Evolutionary conservation across 2,329 filamentous ascomycete genomes (phyloP).

Genomic region (Ophioceras dolichostomum): DNA sequence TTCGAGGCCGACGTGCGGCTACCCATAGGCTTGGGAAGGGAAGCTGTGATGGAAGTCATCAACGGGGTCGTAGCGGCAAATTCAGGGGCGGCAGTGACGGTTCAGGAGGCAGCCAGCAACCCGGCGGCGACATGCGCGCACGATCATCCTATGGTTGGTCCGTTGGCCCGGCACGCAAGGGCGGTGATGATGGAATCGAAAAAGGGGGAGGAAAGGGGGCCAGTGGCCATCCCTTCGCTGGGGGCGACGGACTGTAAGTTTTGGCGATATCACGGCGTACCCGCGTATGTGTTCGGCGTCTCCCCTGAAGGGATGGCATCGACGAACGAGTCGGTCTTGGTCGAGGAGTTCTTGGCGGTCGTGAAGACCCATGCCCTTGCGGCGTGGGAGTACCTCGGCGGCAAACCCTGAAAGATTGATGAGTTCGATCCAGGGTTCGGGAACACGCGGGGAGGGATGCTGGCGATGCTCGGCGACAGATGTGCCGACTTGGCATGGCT

Average conservation of each 20-base stretch:
- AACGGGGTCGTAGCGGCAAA: background rate
- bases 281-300: background rate
- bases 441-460: too few relatives aligned
- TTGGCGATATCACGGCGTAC: background rate
- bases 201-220: background rate
- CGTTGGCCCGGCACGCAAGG: background rate
- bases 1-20: background rate
- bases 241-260: background rate
- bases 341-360: background rate
- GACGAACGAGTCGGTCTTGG: background rate
- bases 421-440: too few relatives aligned
- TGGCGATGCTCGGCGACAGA: too few relatives aligned
- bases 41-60: background rate
- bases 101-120: background rate
- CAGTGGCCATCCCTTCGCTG: background rate
- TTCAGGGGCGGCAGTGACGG: background rate
- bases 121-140: background rate
- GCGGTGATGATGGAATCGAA: background rate
- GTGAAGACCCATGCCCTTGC: background rate
- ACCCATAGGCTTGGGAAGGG: background rate
- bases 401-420: too few relatives aligned
- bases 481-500: too few relatives aligned
- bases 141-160: background rate
- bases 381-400: background rate
- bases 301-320: background rate